A percentile compares a stretch with the other conserved stretches of the same genome.
These are phyloP conservation scores for Aspergillus taichungensis DNA, from an alignment of 495 filamentous ascomycete species.

Conservation along the genomic window DNA sequence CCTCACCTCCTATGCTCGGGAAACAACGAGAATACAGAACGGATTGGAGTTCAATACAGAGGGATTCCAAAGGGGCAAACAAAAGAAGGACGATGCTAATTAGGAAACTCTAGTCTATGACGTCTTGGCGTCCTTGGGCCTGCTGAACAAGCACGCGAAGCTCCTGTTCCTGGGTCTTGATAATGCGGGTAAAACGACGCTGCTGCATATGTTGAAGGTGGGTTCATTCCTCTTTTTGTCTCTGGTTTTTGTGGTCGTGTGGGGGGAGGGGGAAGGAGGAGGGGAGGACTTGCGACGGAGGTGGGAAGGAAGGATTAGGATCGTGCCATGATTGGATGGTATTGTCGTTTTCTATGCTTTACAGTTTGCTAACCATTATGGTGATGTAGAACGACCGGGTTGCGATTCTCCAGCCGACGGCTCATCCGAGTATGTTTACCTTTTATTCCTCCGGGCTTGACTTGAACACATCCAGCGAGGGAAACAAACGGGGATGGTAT, in stretches of 20 bases:
- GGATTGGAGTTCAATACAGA: no score
- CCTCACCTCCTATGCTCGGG: no score
- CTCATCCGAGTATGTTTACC: constrained; percentile 70
- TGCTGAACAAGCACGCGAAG: constrained; percentile 95
- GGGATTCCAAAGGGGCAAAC: no score
- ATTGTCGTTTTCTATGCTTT: neutral
- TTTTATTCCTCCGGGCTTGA: neutral
- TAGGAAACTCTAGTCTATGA: constrained; percentile 65
- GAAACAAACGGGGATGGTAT: neutral
- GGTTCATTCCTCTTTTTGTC: constrained; percentile 17
- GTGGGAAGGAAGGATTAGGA: no score
- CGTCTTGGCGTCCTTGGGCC: constrained; percentile 78
- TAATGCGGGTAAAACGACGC: constrained; percentile 95
- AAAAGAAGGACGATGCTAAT: no score
- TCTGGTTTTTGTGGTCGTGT: constrained; percentile 1
- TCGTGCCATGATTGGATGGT: neutral
- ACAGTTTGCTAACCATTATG: neutral
- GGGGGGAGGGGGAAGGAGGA: neutral
- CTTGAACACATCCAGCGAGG: neutral
- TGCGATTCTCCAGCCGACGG: constrained; percentile 81
- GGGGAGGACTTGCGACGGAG: neutral
- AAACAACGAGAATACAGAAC: no score
- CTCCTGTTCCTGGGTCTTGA: constrained; percentile 90
- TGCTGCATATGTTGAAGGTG: constrained; percentile 90
- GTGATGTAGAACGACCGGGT: constrained; percentile 74